Percentiles rank a stretch among this genome's conserved stretches.
These are phyloP conservation scores for Diversispora epigaea DNA, from an alignment of 192 early-diverging fungal genomes.

Conservation along the genomic window DNA sequence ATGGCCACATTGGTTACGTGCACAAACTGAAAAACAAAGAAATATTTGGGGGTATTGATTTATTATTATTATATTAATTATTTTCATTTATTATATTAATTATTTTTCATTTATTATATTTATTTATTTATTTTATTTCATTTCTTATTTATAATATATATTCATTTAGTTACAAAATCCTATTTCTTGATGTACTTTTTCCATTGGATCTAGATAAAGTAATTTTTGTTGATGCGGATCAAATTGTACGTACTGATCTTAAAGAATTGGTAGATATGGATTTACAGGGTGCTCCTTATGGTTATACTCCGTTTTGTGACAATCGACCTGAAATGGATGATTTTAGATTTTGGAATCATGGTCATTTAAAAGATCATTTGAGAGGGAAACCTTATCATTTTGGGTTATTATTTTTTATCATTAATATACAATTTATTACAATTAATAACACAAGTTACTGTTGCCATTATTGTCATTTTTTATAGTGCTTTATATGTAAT, in stretches of 20 bases:
- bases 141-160: background rate
- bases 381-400: slow-evolving; percentile 92
- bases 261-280: slow-evolving; percentile 92
- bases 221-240: slow-evolving; percentile 99
- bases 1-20: slow-evolving; percentile 95
- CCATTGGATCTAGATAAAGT: slow-evolving; percentile 91
- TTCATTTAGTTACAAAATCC: slow-evolving; percentile 80
- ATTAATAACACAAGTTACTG: too few species aligned
- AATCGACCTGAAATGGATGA: slow-evolving; percentile 92
- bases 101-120: too few species aligned
- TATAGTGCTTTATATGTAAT: slow-evolving; percentile 95
- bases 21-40: slow-evolving; percentile 92
- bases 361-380: slow-evolving; percentile 92
- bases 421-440: too few species aligned
- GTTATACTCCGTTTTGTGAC: slow-evolving; percentile 95
- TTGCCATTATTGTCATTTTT: too few species aligned
- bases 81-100: too few species aligned
- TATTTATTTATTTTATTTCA: background rate
- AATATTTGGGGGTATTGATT: slow-evolving; percentile 89
- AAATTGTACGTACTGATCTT: slow-evolving; percentile 95
- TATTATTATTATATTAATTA: too few species aligned
- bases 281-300: slow-evolving; percentile 90
- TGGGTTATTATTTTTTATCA: slow-evolving; percentile 38
- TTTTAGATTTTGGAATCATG: slow-evolving; percentile 96
- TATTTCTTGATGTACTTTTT: slow-evolving; percentile 97